These are phyloP conservation scores for Aspergillus pseudoterreus DNA, from an alignment of 2,329 filamentous ascomycete species.

Conservation along the genomic window DNA sequence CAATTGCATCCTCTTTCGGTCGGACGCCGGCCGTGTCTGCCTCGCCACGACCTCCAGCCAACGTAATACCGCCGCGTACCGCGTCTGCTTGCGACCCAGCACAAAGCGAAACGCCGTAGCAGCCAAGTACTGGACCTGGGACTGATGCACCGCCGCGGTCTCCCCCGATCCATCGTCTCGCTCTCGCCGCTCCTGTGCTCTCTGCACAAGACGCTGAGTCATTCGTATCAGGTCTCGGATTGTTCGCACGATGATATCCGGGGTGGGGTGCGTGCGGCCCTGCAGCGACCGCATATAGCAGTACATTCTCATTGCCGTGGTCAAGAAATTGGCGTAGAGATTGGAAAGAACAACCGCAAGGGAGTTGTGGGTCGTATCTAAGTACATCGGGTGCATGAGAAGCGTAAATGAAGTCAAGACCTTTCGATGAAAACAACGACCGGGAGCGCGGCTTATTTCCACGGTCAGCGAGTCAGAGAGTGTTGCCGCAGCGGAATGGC, in stretches of 20 bases:
- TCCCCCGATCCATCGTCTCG: conserved; percentile 4
- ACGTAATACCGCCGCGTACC: conserved; percentile 58
- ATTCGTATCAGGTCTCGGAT: conserved; percentile 64
- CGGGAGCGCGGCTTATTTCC: conserved; percentile 68
- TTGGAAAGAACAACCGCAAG: conserved; percentile 66
- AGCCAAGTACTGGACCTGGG: conserved; percentile 62
- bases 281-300: conserved; percentile 60
- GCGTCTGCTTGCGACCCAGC: conserved; percentile 67
- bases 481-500: conserved; percentile 50
- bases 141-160: conserved; percentile 48
- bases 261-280: conserved; percentile 48
- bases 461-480: conserved; percentile 74
- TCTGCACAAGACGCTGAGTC: conserved; percentile 61
- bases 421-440: conserved; percentile 76
- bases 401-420: conserved; percentile 73
- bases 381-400: conserved; percentile 62
- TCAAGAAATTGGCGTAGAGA: conserved; percentile 68
- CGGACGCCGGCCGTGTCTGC: conserved; percentile 35
- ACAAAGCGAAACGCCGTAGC: conserved; percentile 67
- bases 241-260: conserved; percentile 60
- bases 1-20: conserved; percentile 32
- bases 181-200: conserved; percentile 34
- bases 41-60: conserved; percentile 61
- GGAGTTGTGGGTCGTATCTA: conserved; percentile 67
- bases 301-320: conserved; percentile 72